These are phyloP conservation scores for Colletotrichum euphorbiae DNA, from an alignment of 2,329 filamentous ascomycete species.

Conservation along the genomic window DNA sequence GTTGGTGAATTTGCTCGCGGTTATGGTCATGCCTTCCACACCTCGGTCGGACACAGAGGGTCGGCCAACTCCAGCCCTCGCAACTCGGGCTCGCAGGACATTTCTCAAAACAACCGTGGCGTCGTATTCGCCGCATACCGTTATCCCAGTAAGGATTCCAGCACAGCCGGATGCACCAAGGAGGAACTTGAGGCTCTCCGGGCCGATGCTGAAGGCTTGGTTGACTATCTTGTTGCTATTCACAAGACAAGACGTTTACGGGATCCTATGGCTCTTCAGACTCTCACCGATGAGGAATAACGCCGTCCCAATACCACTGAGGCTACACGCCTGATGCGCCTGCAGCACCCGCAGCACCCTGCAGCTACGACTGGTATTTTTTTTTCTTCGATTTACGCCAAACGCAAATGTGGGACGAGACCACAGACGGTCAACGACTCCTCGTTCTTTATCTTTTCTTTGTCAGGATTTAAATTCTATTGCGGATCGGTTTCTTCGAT, in stretches of 20 bases:
- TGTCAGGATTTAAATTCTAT: constrained; percentile 35
- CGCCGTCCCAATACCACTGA: not conserved
- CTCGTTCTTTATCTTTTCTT: constrained; percentile 23
- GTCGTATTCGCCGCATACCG: constrained; percentile 69
- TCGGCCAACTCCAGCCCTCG: constrained; percentile 20
- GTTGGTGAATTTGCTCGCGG: constrained; percentile 61
- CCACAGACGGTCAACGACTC: constrained; percentile 32
- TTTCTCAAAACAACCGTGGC: constrained; percentile 56
- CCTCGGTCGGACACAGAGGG: constrained; percentile 48
- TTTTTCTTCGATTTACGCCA: constrained; percentile 24
- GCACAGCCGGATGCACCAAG: constrained; percentile 49
- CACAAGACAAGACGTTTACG: constrained; percentile 55
- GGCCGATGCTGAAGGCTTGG: constrained; percentile 63
- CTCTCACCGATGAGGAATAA: constrained; percentile 31
- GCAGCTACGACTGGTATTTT: constrained; percentile 11
- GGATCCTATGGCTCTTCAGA: constrained; percentile 32
- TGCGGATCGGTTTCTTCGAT: constrained; percentile 36
- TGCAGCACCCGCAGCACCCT: constrained; percentile 20
- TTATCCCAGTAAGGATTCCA: constrained; percentile 55
- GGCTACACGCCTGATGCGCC: not conserved
- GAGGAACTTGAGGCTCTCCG: constrained; percentile 60
- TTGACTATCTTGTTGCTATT: constrained; percentile 64
- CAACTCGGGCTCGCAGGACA: constrained; percentile 18
- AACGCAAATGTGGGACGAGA: constrained; percentile 13
- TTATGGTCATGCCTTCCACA: constrained; percentile 66